phyloP scores from a whole-genome alignment of 257 asterid species.

The Marsdenia floribunda region DNA sequence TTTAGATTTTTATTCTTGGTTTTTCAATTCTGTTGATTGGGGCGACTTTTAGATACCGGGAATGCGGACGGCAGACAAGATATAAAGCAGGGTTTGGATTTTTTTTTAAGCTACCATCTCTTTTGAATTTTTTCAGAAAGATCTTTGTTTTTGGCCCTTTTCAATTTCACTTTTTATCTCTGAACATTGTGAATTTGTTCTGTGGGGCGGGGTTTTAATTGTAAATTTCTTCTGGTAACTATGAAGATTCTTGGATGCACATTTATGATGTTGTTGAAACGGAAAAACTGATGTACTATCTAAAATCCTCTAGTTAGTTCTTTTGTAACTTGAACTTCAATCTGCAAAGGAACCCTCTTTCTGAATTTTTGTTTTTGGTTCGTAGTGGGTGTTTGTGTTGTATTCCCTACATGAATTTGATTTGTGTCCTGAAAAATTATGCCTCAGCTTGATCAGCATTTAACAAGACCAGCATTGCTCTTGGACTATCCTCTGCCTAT shows the following conservation, averaged over 20 bases:
- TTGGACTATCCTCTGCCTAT: not conserved
- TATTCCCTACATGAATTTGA: not conserved
- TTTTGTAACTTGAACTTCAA: not conserved
- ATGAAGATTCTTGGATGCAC: not conserved
- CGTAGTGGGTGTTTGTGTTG: too few species aligned
- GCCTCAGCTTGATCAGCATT: conserved; percentile 2
- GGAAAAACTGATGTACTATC: not conserved
- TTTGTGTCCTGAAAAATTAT: not conserved
- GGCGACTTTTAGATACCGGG: conserved; percentile 7
- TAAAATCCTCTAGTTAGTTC: not conserved
- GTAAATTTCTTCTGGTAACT: not conserved
- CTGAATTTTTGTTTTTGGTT: not conserved
- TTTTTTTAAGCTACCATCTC: not conserved
- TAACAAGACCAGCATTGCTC: not conserved
- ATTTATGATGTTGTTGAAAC: not conserved
- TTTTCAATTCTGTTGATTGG: conserved; percentile 17
- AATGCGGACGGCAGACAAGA: conserved; percentile 4
- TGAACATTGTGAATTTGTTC: not conserved
- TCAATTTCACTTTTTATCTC: not conserved
- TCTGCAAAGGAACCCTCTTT: too few species aligned
- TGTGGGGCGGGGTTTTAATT: not conserved
- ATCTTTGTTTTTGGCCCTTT: not conserved
- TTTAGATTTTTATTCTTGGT: not conserved
- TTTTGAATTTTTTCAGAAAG: conserved; percentile 2
- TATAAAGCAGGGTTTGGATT: not conserved